Evolutionary conservation across 768 basidiomycete genomes (phyloP).

Genomic region (Lentinus brumalis): DNA sequence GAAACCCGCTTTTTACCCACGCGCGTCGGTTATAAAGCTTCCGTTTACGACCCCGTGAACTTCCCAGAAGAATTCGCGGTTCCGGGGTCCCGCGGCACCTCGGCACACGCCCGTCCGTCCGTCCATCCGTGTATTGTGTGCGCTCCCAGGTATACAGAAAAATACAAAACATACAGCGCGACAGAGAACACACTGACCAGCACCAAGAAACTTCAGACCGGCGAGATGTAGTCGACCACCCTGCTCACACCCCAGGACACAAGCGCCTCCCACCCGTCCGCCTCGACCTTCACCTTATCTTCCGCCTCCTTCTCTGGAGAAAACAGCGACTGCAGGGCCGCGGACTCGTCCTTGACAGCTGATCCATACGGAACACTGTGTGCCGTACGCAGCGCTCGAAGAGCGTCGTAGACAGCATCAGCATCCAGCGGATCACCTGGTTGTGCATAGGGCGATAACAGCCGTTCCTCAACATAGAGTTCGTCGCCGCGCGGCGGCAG

Average conservation of each 20-base stretch:
- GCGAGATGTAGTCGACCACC: slow-evolving; percentile 23
- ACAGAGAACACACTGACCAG: neutral
- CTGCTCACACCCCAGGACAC: slow-evolving; percentile 25
- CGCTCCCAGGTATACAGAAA: neutral
- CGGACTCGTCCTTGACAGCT: slow-evolving; percentile 20
- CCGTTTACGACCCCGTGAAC: slow-evolving; percentile 30
- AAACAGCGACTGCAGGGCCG: slow-evolving; percentile 18
- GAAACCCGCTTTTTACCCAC: slow-evolving; percentile 37
- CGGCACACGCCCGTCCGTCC: slow-evolving; percentile 15
- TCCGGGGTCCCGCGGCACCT: slow-evolving; percentile 29
- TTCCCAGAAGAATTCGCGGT: slow-evolving; percentile 17
- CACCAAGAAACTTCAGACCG: too few species aligned
- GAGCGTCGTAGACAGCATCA: slow-evolving; percentile 37
- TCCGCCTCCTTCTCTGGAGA: slow-evolving; percentile 19
- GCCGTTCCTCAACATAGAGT: slow-evolving; percentile 18
- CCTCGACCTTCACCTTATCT: slow-evolving; percentile 19
- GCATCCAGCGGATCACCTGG: slow-evolving; percentile 39
- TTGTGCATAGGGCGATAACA: slow-evolving; percentile 39
- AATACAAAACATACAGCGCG: neutral
- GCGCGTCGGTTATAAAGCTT: slow-evolving; percentile 34
- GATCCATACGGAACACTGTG: slow-evolving; percentile 30
- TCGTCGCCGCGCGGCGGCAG: slow-evolving; percentile 16
- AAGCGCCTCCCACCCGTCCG: slow-evolving; percentile 20
- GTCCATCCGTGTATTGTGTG: neutral
- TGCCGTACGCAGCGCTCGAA: slow-evolving; percentile 36